Conservation (phyloP, 352 stramenopile genomes). For the Vaucheria bursata region DNA sequence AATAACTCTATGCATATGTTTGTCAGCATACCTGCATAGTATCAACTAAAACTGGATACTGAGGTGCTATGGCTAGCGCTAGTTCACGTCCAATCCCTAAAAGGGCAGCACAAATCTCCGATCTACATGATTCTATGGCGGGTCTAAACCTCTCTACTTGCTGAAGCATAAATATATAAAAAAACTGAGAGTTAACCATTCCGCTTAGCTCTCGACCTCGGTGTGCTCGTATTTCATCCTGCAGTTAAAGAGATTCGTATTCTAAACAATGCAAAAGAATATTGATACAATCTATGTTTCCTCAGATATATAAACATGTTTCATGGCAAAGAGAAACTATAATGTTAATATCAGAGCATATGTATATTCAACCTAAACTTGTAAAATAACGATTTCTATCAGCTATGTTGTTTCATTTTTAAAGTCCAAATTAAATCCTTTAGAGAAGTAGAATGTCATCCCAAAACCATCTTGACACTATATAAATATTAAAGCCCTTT, state of each 20-base stretch:
- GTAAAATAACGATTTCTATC: no score
- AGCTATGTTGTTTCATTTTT: no score
- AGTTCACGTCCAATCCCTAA: not conserved
- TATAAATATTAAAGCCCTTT: no score
- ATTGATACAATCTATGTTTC: not conserved
- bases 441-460: no score
- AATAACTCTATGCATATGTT: no score
- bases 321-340: no score
- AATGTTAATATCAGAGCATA: no score
- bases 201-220: conserved; percentile 37
- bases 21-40: conserved; percentile 6
- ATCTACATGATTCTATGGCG: conserved; percentile 22
- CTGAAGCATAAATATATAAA: conserved; percentile 50
- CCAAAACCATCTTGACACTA: no score
- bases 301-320: conserved; percentile 4
- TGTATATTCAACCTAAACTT: no score
- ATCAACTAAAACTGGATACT: conserved; percentile 32
- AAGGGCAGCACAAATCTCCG: not conserved
- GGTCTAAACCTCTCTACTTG: conserved; percentile 44
- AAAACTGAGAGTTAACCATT: conserved; percentile 48
- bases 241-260: not conserved
- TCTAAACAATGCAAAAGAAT: not conserved
- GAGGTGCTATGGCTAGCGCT: conserved; percentile 23
- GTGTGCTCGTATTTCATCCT: conserved; percentile 17
- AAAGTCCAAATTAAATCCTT: no score